Evolutionary conservation across 1,284 basidiomycete genomes (phyloP).

Genomic region (Fistulina hepatica): DNA sequence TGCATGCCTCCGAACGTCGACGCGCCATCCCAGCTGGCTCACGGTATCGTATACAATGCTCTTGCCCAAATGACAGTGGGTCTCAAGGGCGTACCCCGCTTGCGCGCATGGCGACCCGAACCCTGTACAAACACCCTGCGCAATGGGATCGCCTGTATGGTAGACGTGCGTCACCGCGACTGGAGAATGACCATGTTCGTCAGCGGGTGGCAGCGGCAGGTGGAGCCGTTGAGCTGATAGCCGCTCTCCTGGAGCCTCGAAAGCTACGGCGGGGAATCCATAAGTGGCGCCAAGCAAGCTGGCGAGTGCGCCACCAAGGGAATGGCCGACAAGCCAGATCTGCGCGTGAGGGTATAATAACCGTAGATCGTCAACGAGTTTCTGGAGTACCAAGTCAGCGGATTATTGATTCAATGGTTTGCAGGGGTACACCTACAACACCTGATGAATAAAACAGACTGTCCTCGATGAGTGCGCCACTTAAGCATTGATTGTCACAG

Average conservation of each 20-base stretch:
- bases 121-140: conserved; percentile 68
- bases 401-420: background rate
- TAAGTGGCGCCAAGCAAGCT: conserved; percentile 86
- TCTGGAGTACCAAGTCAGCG: conserved; percentile 25
- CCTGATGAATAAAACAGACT: conserved; percentile 85
- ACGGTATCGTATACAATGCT: conserved; percentile 80
- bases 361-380: conserved; percentile 74
- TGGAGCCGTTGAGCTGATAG: conserved; percentile 82
- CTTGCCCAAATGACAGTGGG: conserved; percentile 60
- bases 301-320: conserved; percentile 82
- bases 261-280: conserved; percentile 87
- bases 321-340: conserved; percentile 89
- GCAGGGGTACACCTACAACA: conserved; percentile 39
- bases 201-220: conserved; percentile 56
- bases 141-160: conserved; percentile 75
- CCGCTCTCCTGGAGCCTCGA: conserved; percentile 87
- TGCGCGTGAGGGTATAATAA: conserved; percentile 75
- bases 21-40: conserved; percentile 72
- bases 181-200: too few species aligned
- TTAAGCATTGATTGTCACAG: conserved; percentile 80
- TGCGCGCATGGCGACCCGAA: conserved; percentile 51
- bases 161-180: conserved; percentile 56
- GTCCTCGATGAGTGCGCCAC: conserved; percentile 77
- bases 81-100: conserved; percentile 65
- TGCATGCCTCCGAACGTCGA: conserved; percentile 73